Evolutionary conservation across 257 asterid species (phyloP), one percentile per base, ranked within the genome.

Genomic region (Penstemon davidsonii): DNA sequence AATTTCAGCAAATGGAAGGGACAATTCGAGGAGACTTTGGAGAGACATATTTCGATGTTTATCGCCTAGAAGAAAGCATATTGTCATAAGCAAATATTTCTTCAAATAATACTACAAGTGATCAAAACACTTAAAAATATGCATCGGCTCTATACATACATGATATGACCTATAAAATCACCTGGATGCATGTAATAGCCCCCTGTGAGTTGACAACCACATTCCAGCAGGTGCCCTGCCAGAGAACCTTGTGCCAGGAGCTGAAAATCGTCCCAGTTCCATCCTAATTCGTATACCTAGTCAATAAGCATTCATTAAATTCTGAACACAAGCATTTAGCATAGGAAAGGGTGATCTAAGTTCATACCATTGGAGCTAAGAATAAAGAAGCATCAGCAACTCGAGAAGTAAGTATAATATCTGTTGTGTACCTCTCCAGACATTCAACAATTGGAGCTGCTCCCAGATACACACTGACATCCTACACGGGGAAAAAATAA

Each of bases 141-240:
- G 62, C 66, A 44, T 33, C 36, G 64, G 10, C 13, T 67, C n/a
- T 37, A 37, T 15, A 7, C 33, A 52, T 51, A 52, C 45, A 44
- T 8, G 56, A 60, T 36, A 64, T 45, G 40, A 51, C 60, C 54
- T 47, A 51, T 53, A 68, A 51, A 12, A 56, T 80, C 74, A 93
- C 97, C 98, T 78, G 97, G 97, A 78, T 94, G 99, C 96, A 94
- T 84, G 70, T 81, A 94, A 67, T 94, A 94, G 53, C 99, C 99
- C 73, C 99, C 99, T 13, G 99, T 94, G 66, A 94, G 95, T 79
- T 94, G 99, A 68, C 99, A 94, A 74, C 99, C 97, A 72, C 99
- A 94, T 80, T 94, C 99, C 71, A 94, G 90, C 67, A 94, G 89
- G 77, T 91, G 99, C 68, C 99, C 97, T 66, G 89, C 91, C 73